phyloP scores from a whole-genome alignment of 1,139 yeast genomes.

The Pichia sp. region DNA sequence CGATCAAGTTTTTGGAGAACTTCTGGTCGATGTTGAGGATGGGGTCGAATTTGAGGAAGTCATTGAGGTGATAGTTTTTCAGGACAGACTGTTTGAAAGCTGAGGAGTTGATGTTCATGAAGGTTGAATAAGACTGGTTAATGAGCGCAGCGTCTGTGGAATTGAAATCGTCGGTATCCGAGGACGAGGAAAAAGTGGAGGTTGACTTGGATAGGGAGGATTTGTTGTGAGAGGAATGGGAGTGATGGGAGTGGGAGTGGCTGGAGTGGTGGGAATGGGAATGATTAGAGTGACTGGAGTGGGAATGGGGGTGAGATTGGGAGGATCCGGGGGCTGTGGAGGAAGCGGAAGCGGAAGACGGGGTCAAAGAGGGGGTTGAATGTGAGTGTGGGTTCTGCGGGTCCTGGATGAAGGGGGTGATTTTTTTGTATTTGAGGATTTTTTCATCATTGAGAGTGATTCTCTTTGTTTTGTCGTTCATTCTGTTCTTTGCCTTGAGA shows the following conservation, averaged over 20 bases:
- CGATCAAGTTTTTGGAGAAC: slow-evolving; percentile 44
- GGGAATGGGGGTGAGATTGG: no score
- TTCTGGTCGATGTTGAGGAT: slow-evolving; percentile 45
- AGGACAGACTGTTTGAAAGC: slow-evolving; percentile 6
- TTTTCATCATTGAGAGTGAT: slow-evolving; percentile 20
- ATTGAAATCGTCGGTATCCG: slow-evolving; percentile 1
- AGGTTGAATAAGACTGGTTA: slow-evolving; percentile 5
- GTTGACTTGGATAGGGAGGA: not conserved
- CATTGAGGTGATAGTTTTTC: slow-evolving; percentile 30
- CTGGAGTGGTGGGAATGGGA: no score
- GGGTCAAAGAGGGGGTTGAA: no score
- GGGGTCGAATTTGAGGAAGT: slow-evolving; percentile 43
- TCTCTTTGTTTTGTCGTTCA: slow-evolving; percentile 2
- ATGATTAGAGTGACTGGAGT: no score
- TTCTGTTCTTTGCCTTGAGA: slow-evolving; percentile 3
- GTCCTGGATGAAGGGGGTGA: slow-evolving; percentile 35
- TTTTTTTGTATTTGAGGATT: slow-evolving; percentile 40
- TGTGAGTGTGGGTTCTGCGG: not conserved
- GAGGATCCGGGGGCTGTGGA: no score
- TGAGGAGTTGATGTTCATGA: slow-evolving; percentile 6
- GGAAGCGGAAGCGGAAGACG: no score
- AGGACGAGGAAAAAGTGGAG: slow-evolving; percentile 2
- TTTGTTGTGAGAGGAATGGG: not conserved
- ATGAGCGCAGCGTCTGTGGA: not conserved
- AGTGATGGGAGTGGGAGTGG: no score